Evolutionary conservation across 1,284 basidiomycete genomes (phyloP).

Genomic region (Cutaneotrichosporon cavernicola): DNA sequence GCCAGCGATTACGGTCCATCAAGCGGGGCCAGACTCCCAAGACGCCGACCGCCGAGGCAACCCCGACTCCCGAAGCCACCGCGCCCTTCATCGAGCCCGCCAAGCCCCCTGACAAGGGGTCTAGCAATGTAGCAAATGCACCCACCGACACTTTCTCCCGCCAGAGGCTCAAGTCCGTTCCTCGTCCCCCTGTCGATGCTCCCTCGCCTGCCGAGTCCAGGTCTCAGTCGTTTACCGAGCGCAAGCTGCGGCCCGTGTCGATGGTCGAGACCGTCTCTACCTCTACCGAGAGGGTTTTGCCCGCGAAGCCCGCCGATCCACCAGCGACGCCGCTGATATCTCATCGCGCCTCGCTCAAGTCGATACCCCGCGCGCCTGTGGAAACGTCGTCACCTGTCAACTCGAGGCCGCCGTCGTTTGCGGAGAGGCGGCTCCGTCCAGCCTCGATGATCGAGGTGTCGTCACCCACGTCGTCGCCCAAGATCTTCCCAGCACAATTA

Average conservation of each 20-base stretch:
- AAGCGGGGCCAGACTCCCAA: neutral
- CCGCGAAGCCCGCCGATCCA: neutral
- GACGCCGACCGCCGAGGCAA: slow-evolving; percentile 1
- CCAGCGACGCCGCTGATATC: neutral
- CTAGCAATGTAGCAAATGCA: slow-evolving; percentile 1
- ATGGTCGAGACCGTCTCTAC: slow-evolving; percentile 5
- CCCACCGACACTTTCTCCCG: neutral
- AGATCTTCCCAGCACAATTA: neutral
- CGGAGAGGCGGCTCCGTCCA: neutral
- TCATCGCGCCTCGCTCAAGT: neutral
- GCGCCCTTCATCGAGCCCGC: slow-evolving; percentile 13
- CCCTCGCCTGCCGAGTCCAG: neutral
- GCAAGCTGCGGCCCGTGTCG: slow-evolving; percentile 10
- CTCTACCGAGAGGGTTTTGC: neutral
- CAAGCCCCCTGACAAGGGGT: neutral
- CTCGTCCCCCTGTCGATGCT: neutral
- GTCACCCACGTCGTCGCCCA: neutral
- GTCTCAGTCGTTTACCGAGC: neutral
- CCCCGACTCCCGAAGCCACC: neutral
- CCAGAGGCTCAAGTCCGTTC: slow-evolving; percentile 6
- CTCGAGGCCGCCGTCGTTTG: neutral
- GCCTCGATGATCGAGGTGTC: neutral
- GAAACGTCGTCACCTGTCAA: neutral
- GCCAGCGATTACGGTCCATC: slow-evolving; percentile 1
- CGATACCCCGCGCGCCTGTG: neutral